Conservation (phyloP, 2,329 filamentous ascomycete species). For the Thelonectria discophora region DNA sequence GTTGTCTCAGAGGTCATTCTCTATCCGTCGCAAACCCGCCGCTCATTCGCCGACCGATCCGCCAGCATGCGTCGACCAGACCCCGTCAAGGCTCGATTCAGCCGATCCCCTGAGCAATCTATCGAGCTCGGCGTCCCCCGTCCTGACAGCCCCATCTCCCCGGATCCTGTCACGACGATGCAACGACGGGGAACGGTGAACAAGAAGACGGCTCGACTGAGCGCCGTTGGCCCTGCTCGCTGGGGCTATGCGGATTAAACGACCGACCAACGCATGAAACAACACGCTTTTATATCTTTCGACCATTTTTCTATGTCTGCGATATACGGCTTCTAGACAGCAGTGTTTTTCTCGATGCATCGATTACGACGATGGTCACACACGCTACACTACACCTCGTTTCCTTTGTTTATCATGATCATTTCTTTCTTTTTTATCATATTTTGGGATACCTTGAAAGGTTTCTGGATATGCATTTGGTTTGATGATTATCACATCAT, state of each 20-base stretch:
- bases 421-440: slow-evolving; percentile 17
- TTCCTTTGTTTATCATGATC: slow-evolving; percentile 40
- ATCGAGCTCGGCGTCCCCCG: slow-evolving; percentile 47
- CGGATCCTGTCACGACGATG: slow-evolving; percentile 43
- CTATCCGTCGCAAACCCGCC: slow-evolving; percentile 30
- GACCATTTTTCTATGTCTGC: slow-evolving; percentile 18
- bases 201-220: slow-evolving; percentile 53
- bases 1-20: slow-evolving; percentile 30
- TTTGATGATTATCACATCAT: slow-evolving; percentile 10
- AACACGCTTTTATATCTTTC: not conserved
- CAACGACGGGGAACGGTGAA: slow-evolving; percentile 40
- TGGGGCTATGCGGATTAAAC: slow-evolving; percentile 38
- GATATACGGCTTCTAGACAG: slow-evolving; percentile 16
- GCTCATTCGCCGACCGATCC: slow-evolving; percentile 22
- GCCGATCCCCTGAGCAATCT: slow-evolving; percentile 17
- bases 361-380: slow-evolving; percentile 33
- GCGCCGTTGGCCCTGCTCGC: slow-evolving; percentile 43
- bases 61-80: slow-evolving; percentile 24
- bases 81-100: slow-evolving; percentile 19
- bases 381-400: slow-evolving; percentile 28
- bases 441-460: slow-evolving; percentile 24
- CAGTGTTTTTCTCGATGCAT: slow-evolving; percentile 36
- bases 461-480: slow-evolving; percentile 30
- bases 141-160: slow-evolving; percentile 54
- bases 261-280: slow-evolving; percentile 1